A percentile compares a stretch with the other conserved stretches of the same genome.
These are phyloP conservation scores for Spencermartinsiella ligniputridi DNA, from an alignment of 1,139 yeast species.

Conservation along the genomic window DNA sequence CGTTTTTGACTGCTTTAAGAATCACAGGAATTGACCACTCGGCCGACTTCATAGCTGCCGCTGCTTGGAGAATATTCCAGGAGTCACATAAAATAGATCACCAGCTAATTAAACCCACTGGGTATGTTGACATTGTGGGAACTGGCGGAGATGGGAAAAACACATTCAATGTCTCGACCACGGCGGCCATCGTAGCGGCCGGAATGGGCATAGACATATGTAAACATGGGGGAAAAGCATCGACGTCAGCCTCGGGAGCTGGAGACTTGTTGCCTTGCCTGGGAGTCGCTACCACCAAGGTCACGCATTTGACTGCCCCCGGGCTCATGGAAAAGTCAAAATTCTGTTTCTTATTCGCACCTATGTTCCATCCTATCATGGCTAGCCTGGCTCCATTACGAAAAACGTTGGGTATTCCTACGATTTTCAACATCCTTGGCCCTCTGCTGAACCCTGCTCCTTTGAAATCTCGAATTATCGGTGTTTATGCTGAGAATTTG, in stretches of 20 bases:
- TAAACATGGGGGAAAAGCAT: constrained; percentile 95
- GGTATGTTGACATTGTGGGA: constrained; percentile 87
- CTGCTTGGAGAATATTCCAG: constrained; percentile 67
- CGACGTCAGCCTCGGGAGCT: constrained; percentile 88
- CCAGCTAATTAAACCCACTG: constrained; percentile 42
- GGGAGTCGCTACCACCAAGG: constrained; percentile 72
- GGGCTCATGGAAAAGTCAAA: constrained; percentile 49
- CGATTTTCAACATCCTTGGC: constrained; percentile 89
- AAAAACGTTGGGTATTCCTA: constrained; percentile 75
- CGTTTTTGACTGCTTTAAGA: constrained; percentile 74
- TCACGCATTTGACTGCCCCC: constrained; percentile 63
- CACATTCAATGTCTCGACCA: constrained; percentile 93
- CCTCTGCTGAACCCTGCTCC: constrained; percentile 92
- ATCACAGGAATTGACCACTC: constrained; percentile 74
- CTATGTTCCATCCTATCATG: constrained; percentile 94
- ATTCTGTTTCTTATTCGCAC: constrained; percentile 84
- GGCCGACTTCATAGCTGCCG: constrained; percentile 78
- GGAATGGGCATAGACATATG: constrained; percentile 83
- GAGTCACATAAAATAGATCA: constrained; percentile 28
- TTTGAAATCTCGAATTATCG: constrained; percentile 73
- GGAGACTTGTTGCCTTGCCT: constrained; percentile 77
- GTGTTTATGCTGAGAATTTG: constrained; percentile 74
- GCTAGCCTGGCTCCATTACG: constrained; percentile 75
- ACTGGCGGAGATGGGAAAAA: constrained; percentile 98
- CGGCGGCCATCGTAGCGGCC: constrained; percentile 89